Base-by-base conservation (phyloP, 768 basidiomycete species). In the Flagelloscypha sp. region DNA sequence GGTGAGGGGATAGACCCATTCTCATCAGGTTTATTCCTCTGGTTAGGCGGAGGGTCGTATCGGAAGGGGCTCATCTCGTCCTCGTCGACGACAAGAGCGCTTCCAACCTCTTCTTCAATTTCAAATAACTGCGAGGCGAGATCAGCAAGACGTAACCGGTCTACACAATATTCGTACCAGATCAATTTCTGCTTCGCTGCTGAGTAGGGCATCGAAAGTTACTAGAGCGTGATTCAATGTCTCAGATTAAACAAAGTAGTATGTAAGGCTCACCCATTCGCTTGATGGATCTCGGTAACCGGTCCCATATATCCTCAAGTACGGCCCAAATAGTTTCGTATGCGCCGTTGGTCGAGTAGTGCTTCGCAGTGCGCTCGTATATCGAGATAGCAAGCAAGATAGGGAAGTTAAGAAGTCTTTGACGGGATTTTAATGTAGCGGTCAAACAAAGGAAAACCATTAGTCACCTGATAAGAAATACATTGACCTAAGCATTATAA, bases 341-440 rank as follows among this genome's bases (percentile, higher is more conserved):
- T 45, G 93, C 76, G 16, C 70, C 75, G 2, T 65, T 60, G 0
- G 84, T 72, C 1, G 76, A 77, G 4, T 67, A 71, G 15, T 59
- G 66, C 57, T 86, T 86, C 2, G 81, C 72, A 53, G 90, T 84
- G 11, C 92, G 73, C 57, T 94, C 92, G 50, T 93, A 94, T 35
- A 81, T 61, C 2, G 89, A 81, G 34, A 95, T 89, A 12, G 65
- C 42, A 24, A 95, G 57, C 24, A 97, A 62, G 11, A 92, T 72
- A 0, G 92, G 92, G 48, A 94, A 84, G 46, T 81, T 88, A 4
- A 89, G 89, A 16, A 75, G 44, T 53, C 86, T 85, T 27, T 32
- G 36, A 20, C 10, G 27, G 15, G 16, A 36, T n/a, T n/a, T n/a
- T 17, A 24, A 30, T 6, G 28, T 33, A 21, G 7, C 37, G 33